Conservation (phyloP, 345 rosid genomes). For the Angophora floribunda region DNA sequence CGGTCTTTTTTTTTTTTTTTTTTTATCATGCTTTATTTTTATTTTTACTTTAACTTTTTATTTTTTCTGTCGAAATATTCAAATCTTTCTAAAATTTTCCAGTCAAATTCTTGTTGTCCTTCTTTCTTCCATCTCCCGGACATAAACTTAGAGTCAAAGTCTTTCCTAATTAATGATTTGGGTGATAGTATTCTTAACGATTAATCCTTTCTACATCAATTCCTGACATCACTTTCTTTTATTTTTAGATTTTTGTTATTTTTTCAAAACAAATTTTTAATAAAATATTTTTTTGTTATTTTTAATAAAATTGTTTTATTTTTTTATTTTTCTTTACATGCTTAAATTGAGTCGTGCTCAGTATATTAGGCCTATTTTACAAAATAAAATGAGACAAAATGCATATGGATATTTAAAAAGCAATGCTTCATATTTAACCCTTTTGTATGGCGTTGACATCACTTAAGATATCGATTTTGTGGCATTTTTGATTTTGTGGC, state of each 20-base stretch:
- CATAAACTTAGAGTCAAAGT: not conserved
- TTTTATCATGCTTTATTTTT: no score
- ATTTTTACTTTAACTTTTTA: no score
- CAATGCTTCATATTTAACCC: not conserved
- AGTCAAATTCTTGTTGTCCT: not conserved
- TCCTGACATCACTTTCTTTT: not conserved
- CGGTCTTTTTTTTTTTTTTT: no score
- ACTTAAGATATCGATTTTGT: not conserved
- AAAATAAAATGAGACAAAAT: not conserved
- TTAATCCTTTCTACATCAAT: not conserved
- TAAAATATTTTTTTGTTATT: no score
- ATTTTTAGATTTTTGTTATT: no score
- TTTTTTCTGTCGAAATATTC: not conserved
- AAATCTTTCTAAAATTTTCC: no score
- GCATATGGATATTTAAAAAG: not conserved
- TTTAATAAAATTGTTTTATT: no score
- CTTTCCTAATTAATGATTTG: no score
- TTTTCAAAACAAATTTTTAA: no score
- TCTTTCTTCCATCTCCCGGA: not conserved
- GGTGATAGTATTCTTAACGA: not conserved
- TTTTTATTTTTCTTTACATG: no score
- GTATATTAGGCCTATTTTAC: not conserved
- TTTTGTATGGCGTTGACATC: no score
- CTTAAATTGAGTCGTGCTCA: not conserved
- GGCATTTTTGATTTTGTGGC: no score